Conservation (phyloP, 495 filamentous ascomycete species). For the Monascus purpureus region DNA sequence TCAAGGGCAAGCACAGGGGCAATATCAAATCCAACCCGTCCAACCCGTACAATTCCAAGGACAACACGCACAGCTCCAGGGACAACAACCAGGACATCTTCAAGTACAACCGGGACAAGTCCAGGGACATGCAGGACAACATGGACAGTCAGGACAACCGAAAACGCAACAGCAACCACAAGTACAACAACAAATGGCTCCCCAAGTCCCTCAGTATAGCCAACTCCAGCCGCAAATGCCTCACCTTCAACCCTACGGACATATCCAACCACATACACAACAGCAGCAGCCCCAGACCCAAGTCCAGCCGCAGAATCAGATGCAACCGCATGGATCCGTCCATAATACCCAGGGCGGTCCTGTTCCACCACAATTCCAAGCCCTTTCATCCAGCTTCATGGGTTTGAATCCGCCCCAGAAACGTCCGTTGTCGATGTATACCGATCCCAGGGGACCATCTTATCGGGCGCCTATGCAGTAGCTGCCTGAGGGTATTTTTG, state of each 20-base stretch:
- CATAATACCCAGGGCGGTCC: no score
- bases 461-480: background rate
- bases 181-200: background rate
- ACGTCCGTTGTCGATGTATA: background rate
- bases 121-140: no score
- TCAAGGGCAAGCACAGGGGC: slow-evolving; percentile 1
- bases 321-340: background rate
- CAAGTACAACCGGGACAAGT: slow-evolving; percentile 6
- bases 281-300: background rate
- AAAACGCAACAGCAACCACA: slow-evolving; percentile 6
- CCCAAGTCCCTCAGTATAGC: background rate
- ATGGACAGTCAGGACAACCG: no score
- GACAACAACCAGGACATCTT: slow-evolving; percentile 2
- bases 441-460: background rate
- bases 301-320: background rate
- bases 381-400: background rate
- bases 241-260: background rate
- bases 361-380: background rate
- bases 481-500: no score
- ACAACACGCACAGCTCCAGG: slow-evolving; percentile 4
- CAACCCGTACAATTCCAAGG: no score
- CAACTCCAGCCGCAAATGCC: background rate
- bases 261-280: slow-evolving; percentile 4
- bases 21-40: no score
- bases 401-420: background rate